Evolutionary conservation across 306 rosid genomes (phyloP).

Genomic region (Heteromeles arbutifolia): DNA sequence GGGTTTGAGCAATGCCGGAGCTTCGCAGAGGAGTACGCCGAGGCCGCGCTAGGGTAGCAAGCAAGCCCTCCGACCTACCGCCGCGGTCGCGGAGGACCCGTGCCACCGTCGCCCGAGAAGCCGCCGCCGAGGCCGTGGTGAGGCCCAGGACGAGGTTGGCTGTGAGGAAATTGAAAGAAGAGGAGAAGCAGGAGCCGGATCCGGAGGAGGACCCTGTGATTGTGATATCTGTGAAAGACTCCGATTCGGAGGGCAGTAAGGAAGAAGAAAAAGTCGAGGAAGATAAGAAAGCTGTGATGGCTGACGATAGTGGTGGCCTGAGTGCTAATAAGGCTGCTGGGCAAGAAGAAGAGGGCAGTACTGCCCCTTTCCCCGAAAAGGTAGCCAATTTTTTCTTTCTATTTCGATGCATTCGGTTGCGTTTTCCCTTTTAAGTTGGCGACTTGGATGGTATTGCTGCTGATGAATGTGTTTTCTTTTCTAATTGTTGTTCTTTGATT

Average conservation of each 20-base stretch:
- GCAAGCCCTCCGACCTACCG: constrained; percentile 35
- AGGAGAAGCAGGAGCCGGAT: background rate
- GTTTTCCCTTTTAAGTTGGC: background rate
- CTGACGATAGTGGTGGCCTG: constrained; percentile 80
- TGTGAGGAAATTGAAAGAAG: constrained; percentile 30
- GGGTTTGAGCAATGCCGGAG: constrained; percentile 87
- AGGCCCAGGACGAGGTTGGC: constrained; percentile 66
- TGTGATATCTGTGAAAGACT: constrained; percentile 49
- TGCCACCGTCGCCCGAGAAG: constrained; percentile 66
- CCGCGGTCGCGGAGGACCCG: constrained; percentile 51
- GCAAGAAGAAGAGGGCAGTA: constrained; percentile 68
- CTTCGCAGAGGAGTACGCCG: constrained; percentile 76
- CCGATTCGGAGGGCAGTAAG: constrained; percentile 23
- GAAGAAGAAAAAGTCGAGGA: constrained; percentile 16
- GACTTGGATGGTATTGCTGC: background rate
- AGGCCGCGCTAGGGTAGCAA: constrained; percentile 65
- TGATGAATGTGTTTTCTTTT: background rate
- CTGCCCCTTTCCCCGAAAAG: constrained; percentile 90
- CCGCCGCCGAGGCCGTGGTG: constrained; percentile 31
- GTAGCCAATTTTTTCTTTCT: constrained; percentile 21
- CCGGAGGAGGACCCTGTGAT: constrained; percentile 33
- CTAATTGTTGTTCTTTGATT: background rate
- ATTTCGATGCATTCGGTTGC: background rate
- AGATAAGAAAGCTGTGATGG: constrained; percentile 50
- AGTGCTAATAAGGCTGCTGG: constrained; percentile 81